Evolutionary conservation across 2,329 filamentous ascomycete species (phyloP), one percentile per base, ranked within the genome.

Genomic region (Phialemonium atrogriseum): DNA sequence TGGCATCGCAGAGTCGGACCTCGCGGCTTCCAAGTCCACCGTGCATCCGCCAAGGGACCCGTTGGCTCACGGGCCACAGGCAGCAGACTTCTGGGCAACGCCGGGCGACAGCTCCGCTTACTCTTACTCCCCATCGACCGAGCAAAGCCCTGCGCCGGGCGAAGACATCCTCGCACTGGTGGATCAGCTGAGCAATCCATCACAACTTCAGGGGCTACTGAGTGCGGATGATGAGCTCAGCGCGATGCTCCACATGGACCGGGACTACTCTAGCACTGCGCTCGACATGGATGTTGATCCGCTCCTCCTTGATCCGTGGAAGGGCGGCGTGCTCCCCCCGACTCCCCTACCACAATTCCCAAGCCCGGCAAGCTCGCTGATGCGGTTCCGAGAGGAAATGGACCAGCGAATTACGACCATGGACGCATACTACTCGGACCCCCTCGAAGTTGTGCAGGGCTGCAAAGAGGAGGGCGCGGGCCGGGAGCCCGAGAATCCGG

Each of bases 311-410:
- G 23, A 27, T 27, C 23, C 10, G 13, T 22, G 23, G 28, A 24
- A 31, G n/a, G n/a, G n/a, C 10, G 23, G 23, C 16, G 21, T 34
- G 20, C 10, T 27, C 10, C 27, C 25, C 20, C 23, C 26, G 18
- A 32, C 10, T 35, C 30, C 36, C 18, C 14, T 15, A 26, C 23
- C 29, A 28, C 28, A 36, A 33, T 36, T 14, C 34, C 20, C 32
- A 24, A 43, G 34, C 25, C 18, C 37, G 17, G 38, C 32, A 33
- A 37, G 27, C 33, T 38, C 35, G 12, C 35, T 43, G 13, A 23
- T 39, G 13, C 12, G 34, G 10, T 41, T 43, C 24, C 27, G 40
- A 32, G 40, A 43, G 31, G 30, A 43, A 21, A 37, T 41, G 15
- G 38, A 39, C 19, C 40, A 35, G 15, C 40, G 34, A 21, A 39